Percentiles rank a stretch among this genome's conserved stretches.
Evolutionary conservation across 1,139 yeast species (phyloP).

Genomic region (Maudiozyma humilis): DNA sequence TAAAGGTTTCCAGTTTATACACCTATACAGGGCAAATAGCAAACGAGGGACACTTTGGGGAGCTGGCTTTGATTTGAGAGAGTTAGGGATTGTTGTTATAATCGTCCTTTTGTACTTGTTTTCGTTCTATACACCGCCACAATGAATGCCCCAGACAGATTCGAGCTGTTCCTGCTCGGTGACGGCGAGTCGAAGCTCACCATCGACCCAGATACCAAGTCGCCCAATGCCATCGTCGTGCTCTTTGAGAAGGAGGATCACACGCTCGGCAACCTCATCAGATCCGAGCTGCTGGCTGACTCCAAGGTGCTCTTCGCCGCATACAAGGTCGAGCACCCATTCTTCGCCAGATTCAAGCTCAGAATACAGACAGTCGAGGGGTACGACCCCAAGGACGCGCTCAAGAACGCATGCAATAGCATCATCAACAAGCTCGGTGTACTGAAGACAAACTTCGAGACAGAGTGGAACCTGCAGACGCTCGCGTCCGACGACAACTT

Average conservation of each 20-base stretch:
- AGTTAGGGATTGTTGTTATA: not conserved
- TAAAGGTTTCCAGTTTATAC: no score
- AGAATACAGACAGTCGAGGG: slow-evolving; percentile 95
- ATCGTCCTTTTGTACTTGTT: not conserved
- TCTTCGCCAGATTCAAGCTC: slow-evolving; percentile 88
- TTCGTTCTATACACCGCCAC: not conserved
- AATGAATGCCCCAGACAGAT: slow-evolving; percentile 99
- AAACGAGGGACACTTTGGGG: no score
- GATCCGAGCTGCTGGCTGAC: slow-evolving; percentile 81
- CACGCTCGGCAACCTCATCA: slow-evolving; percentile 81
- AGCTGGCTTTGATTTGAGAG: not conserved
- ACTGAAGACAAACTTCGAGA: slow-evolving; percentile 68
- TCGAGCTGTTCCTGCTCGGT: slow-evolving; percentile 90
- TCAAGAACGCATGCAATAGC: slow-evolving; percentile 79
- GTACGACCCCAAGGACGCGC: slow-evolving; percentile 82
- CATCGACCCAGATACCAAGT: slow-evolving; percentile 87
- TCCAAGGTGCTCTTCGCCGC: slow-evolving; percentile 89
- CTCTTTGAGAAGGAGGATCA: slow-evolving; percentile 96
- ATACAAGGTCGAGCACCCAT: slow-evolving; percentile 94
- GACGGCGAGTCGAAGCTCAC: slow-evolving; percentile 91
- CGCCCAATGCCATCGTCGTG: slow-evolving; percentile 88
- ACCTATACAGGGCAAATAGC: no score
- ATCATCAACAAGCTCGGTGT: slow-evolving; percentile 71
- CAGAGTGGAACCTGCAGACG: slow-evolving; percentile 89
- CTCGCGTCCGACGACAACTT: slow-evolving; percentile 50